Evolutionary conservation across 2,329 filamentous ascomycete genomes (phyloP).

Genomic region (Fusarium sp.): DNA sequence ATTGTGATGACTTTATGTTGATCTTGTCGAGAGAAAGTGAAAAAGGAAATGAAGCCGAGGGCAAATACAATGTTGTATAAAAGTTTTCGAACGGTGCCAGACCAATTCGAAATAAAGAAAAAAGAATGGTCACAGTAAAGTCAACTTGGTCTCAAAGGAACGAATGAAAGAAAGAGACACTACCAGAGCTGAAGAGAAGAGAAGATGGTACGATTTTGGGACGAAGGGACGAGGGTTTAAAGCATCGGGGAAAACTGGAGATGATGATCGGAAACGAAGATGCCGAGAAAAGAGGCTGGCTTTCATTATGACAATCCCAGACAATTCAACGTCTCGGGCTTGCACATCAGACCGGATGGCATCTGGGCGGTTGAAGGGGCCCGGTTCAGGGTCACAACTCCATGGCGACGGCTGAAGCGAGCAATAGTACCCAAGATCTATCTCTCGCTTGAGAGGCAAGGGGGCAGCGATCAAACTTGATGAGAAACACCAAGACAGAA

Average conservation of each 20-base stretch:
- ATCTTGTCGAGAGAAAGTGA: conserved; percentile 35
- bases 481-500: conserved; percentile 29
- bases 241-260: conserved; percentile 45
- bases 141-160: conserved; percentile 50
- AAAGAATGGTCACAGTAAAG: conserved; percentile 56
- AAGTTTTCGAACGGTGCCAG: conserved; percentile 56
- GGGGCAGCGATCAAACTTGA: conserved; percentile 38
- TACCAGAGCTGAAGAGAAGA: conserved; percentile 58
- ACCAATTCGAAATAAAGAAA: conserved; percentile 56
- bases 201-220: conserved; percentile 46
- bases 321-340: conserved; percentile 38
- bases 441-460: conserved; percentile 1
- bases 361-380: conserved; percentile 41
- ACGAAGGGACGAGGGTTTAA: conserved; percentile 46
- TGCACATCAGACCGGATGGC: conserved; percentile 47
- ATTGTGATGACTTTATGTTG: conserved; percentile 51
- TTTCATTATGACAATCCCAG: conserved; percentile 48
- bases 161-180: conserved; percentile 60
- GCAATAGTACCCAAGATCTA: neutral
- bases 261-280: conserved; percentile 44
- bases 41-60: conserved; percentile 17
- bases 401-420: conserved; percentile 22
- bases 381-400: conserved; percentile 22
- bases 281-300: conserved; percentile 52
- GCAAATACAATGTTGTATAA: conserved; percentile 27